These are phyloP conservation scores for Talaromyces liani DNA, from an alignment of 495 filamentous ascomycete species.

Conservation along the genomic window DNA sequence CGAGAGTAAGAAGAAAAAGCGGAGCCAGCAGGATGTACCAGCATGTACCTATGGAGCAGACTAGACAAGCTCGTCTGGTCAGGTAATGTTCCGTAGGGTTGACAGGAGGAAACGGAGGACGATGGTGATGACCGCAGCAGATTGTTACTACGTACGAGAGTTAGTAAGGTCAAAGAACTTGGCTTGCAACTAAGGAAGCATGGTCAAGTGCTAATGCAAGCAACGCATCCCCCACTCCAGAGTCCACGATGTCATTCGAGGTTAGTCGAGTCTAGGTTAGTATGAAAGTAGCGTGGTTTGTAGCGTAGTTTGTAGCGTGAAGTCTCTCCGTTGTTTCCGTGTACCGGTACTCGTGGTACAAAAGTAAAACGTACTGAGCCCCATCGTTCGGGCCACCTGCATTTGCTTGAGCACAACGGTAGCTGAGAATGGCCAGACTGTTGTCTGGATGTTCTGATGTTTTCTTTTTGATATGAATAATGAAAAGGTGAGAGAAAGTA, in stretches of 20 bases:
- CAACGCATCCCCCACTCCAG: not conserved
- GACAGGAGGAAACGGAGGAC: not conserved
- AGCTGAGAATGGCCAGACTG: not conserved
- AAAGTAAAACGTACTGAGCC: not conserved
- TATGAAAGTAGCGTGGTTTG: not conserved
- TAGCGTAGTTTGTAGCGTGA: not conserved
- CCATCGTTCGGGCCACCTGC: not conserved
- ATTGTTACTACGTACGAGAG: not conserved
- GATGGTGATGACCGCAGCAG: slow-evolving; percentile 1
- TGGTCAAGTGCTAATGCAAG: slow-evolving; percentile 7
- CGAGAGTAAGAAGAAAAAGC: not conserved
- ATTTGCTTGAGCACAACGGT: not conserved
- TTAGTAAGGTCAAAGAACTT: not conserved
- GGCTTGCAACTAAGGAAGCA: not conserved
- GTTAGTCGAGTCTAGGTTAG: not conserved
- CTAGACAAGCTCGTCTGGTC: not conserved
- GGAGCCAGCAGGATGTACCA: not conserved
- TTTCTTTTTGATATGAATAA: not conserved
- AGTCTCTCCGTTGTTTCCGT: not conserved
- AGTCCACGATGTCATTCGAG: not conserved
- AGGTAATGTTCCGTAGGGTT: not conserved
- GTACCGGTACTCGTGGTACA: not conserved
- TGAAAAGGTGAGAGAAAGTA: not conserved
- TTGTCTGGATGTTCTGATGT: not conserved
- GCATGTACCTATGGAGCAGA: not conserved